Evolutionary conservation across 192 early-diverging fungal species (phyloP).

Genomic region (Linnemannia elongata): DNA sequence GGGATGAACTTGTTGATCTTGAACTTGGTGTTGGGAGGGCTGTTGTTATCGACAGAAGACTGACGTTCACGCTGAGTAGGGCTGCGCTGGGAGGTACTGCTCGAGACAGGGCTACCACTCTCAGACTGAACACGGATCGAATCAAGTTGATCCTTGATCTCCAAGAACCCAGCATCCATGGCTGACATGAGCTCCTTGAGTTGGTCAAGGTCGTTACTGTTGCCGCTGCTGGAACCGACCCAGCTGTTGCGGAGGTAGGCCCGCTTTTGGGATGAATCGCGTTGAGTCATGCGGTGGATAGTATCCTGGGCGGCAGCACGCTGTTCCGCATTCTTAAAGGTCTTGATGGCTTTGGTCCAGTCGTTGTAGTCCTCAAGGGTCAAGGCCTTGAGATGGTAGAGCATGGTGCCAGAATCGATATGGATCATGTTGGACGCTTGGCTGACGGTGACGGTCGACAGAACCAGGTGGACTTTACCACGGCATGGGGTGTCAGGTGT

Average conservation of each 20-base stretch:
- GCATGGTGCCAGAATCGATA: constrained; percentile 87
- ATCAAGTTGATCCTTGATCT: constrained; percentile 52
- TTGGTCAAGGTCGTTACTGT: constrained; percentile 39
- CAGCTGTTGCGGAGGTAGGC: constrained; percentile 47
- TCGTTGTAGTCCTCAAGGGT: constrained; percentile 75
- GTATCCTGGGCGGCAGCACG: constrained; percentile 32
- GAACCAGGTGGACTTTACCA: constrained; percentile 73
- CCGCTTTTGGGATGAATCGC: constrained; percentile 35
- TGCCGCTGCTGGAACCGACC: constrained; percentile 12
- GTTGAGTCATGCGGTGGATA: constrained; percentile 32
- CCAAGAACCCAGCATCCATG: constrained; percentile 54
- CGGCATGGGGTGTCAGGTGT: constrained; percentile 74
- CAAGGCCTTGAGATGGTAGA: constrained; percentile 88
- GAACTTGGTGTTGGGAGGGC: constrained; percentile 23
- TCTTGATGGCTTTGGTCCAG: constrained; percentile 70
- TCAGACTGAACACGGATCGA: constrained; percentile 37
- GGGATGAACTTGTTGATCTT: constrained; percentile 45
- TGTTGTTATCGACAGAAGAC: constrained; percentile 21
- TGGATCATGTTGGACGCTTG: constrained; percentile 80
- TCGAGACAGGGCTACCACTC: neutral
- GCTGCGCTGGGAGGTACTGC: constrained; percentile 10
- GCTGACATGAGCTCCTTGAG: constrained; percentile 51
- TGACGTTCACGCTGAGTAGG: constrained; percentile 30
- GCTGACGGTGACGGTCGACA: constrained; percentile 73
- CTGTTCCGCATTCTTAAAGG: constrained; percentile 37